Evolutionary conservation across 2,329 filamentous ascomycete genomes (phyloP), one percentile per base, ranked within the genome.

Genomic region (Aspergillus awamori): DNA sequence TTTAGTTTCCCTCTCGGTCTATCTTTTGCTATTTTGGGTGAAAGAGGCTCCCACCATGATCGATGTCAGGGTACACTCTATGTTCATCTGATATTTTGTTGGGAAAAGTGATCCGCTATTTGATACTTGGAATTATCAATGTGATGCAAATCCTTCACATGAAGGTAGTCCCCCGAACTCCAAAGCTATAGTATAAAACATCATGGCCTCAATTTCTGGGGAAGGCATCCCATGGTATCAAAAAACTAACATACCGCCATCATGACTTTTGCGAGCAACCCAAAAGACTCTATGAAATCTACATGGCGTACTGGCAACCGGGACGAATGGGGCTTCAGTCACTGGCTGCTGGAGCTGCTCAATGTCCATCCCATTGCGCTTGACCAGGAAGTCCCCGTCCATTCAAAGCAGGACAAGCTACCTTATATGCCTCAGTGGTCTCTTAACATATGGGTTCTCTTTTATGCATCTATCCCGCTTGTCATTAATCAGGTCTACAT

Each of bases 271-370:
- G 65, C 64, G 52, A 55, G 60, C 4, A 60, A 63, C 51, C 66
- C 69, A 8, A 73, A 73, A 60, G 71, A 73, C 62, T 73, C 71
- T 4, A 73, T 73, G 69, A 70, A 66, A 58, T 73, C 71, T 28
- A 73, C 71, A 26, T 73, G 71, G 71, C 70, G 66, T 28, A 66
- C 63, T 13, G 66, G 59, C 22, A 64, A 65, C 53, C 69, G 66
- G 39, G 63, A 64, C 39, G 61, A 69, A 58, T 72, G 70, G 71
- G 70, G 45, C 15, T 48, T 67, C 52, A 57, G 66, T 53, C 71
- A 72, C 63, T 66, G 66, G 63, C 54, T 67, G 28, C 54, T 73
- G 5, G 69, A 73, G 20, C 30, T 63, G 22, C 62, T 72, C 20
- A 70, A 73, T 33, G 68, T 63, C 51, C 64, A 73, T 41, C 70